A percentile compares a stretch with the other conserved stretches of the same genome.
Conservation (phyloP, 306 rosid species). For the Parietaria judaica region DNA sequence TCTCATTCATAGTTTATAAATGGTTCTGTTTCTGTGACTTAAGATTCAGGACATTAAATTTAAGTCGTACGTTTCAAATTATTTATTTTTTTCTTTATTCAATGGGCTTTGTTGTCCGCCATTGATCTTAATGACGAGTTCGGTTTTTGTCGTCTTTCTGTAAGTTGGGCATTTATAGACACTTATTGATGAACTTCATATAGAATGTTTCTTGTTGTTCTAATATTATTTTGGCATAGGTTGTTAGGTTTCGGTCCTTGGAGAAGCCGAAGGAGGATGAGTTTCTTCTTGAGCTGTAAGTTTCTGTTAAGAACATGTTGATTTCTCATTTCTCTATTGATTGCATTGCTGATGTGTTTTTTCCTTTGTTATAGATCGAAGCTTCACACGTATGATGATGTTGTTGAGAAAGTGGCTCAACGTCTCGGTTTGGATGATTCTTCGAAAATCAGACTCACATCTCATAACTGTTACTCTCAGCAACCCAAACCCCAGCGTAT, state of each 20-base stretch:
- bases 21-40: too few species aligned
- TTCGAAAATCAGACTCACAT: conserved; percentile 64
- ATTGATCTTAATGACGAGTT: too few species aligned
- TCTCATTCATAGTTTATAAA: background rate
- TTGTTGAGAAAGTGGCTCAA: conserved; percentile 53
- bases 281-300: conserved; percentile 72
- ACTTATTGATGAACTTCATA: background rate
- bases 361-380: conserved; percentile 34
- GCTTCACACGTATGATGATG: conserved; percentile 49
- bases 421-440: conserved; percentile 58
- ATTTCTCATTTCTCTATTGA: background rate
- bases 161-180: too few species aligned
- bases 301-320: conserved; percentile 9
- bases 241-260: conserved; percentile 64
- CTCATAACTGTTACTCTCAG: conserved; percentile 72
- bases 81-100: too few species aligned
- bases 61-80: too few species aligned
- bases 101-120: too few species aligned
- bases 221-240: conserved; percentile 21
- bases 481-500: conserved; percentile 75
- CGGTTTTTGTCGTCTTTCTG: too few species aligned
- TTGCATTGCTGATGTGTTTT: background rate
- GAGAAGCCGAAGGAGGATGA: conserved; percentile 83
- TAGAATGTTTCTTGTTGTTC: background rate
- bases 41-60: too few species aligned